Evolutionary conservation across 495 filamentous ascomycete species (phyloP).

Genomic region (Aspergillus kassunensis): DNA sequence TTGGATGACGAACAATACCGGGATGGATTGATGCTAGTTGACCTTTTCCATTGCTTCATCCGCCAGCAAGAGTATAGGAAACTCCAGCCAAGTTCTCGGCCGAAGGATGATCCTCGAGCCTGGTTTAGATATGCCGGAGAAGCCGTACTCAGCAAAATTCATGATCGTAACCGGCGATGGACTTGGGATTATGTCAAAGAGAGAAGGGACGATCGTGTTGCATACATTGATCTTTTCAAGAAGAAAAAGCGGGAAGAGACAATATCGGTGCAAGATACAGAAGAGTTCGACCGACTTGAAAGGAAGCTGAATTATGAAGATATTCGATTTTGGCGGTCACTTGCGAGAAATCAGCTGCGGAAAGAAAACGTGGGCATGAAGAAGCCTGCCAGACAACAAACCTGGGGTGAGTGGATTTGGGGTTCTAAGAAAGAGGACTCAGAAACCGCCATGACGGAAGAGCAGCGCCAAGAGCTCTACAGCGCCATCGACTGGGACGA

Average conservation of each 20-base stretch:
- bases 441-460: conserved; percentile 80
- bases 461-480: conserved; percentile 94
- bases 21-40: conserved; percentile 94
- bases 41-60: conserved; percentile 97
- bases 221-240: conserved; percentile 94
- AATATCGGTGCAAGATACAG: conserved; percentile 61
- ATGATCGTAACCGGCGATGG: conserved; percentile 84
- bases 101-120: conserved; percentile 85
- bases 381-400: conserved; percentile 60
- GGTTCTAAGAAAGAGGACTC: conserved; percentile 67
- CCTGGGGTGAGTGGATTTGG: conserved; percentile 88
- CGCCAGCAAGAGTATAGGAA: conserved; percentile 97
- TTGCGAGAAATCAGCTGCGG: conserved; percentile 89
- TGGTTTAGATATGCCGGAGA: conserved; percentile 90
- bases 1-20: conserved; percentile 96
- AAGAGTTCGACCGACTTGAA: conserved; percentile 73
- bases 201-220: conserved; percentile 80
- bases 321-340: conserved; percentile 90
- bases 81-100: conserved; percentile 76
- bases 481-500: conserved; percentile 98
- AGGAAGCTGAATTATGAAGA: conserved; percentile 92
- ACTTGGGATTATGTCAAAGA: conserved; percentile 94
- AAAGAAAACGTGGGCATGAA: conserved; percentile 88
- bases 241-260: conserved; percentile 78
- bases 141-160: conserved; percentile 86